Conservation (phyloP, 306 rosid genomes). For the Macrotyloma uniflorum region DNA sequence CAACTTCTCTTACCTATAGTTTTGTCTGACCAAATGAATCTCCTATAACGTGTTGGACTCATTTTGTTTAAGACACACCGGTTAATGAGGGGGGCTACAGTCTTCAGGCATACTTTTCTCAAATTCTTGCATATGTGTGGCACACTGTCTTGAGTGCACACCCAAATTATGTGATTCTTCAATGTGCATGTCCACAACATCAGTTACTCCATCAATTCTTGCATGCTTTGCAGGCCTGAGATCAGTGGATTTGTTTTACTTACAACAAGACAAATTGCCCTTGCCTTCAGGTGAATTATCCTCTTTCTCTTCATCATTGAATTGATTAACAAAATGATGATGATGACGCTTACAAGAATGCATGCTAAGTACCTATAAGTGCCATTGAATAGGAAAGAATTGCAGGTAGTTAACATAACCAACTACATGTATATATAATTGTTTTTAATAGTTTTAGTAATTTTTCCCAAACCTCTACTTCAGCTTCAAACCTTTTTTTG, state of each 20-base stretch:
- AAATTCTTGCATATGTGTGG: constrained; percentile 42
- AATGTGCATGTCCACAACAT: constrained; percentile 37
- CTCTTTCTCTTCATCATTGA: constrained; percentile 46
- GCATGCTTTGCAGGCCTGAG: constrained; percentile 54
- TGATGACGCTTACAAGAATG: constrained; percentile 66
- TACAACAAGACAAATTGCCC: constrained; percentile 41
- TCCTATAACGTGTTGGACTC: constrained; percentile 71
- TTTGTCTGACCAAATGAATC: constrained; percentile 92
- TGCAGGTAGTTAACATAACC: too few relatives aligned
- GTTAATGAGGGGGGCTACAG: constrained; percentile 47
- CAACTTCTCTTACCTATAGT: constrained; percentile 70
- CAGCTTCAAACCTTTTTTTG: too few relatives aligned
- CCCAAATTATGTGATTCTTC: constrained; percentile 49
- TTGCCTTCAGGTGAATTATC: not conserved
- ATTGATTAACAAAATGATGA: constrained; percentile 53
- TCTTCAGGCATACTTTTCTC: constrained; percentile 47
- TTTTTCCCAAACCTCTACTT: too few relatives aligned
- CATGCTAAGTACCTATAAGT: constrained; percentile 79
- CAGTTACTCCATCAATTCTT: constrained; percentile 50
- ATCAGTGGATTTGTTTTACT: constrained; percentile 46
- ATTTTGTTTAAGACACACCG: constrained; percentile 50
- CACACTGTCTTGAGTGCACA: constrained; percentile 45
- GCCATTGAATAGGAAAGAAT: constrained; percentile 23
- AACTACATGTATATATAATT: too few relatives aligned
- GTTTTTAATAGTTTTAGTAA: too few relatives aligned